Base-by-base conservation (phyloP, 106 monocot genomes). In the Dactylorhiza incarnata region DNA sequence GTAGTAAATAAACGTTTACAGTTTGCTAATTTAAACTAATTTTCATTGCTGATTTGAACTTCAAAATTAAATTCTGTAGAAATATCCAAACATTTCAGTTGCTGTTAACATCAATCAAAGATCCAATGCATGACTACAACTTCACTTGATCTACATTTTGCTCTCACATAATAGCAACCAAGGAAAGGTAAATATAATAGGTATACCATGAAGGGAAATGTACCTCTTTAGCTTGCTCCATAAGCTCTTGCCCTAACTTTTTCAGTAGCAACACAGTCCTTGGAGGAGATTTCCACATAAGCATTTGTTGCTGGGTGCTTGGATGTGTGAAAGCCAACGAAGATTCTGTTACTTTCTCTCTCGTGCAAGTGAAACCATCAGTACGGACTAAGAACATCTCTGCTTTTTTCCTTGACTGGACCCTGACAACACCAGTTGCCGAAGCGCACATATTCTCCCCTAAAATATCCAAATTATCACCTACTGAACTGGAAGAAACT, bases 221-320 rank as follows among this genome's bases (percentile, higher is more conserved):
- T 85, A 94, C 99, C 94, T 92, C 88, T 77, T 92, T 99, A 67
- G 99, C 88, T 85, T 99, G 92, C 84, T 94, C 91, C 88, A 99
- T 94, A 75, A 99, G 99, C 76, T 90, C 94, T 16, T 79, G 56
- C 23, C 99, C 99, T 74, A 94, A 84, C 49, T 94, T 99, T 65
- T 99, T 99, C 59, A 99, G 74, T 48, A 99, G 81, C 54, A 99
- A 56, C 37, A 92, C 99, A 49, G 94, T 99, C 76, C 94, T 99
- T 67, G 99, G 99, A 63, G 91, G 83, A 82, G 89, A 86, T 72
- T 99, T 99, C 99, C 99, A 99, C 91, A 94, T 99, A 52, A 99
- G 94, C 94, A 99, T 99, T 68, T 99, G 94, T 76, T 99, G 99
- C 76, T 99, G 99, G 74, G 99, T 99, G 76, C 92, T 99, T 75